phyloP scores from a whole-genome alignment of 2,329 filamentous ascomycete genomes.

The Aspergillus pseudonomiae region DNA sequence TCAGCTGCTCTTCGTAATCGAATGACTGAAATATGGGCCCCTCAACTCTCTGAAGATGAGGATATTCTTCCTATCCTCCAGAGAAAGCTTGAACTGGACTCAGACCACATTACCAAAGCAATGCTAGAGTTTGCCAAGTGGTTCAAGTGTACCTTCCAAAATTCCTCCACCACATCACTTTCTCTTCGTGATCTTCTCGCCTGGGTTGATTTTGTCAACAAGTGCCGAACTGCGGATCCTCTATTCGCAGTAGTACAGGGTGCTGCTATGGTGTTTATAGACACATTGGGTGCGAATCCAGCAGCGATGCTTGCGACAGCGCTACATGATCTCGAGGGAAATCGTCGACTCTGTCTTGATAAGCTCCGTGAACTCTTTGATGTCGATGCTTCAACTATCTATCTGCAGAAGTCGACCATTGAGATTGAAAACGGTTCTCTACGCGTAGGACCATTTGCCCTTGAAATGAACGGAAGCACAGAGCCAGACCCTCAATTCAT shows the following conservation, averaged over 20 bases:
- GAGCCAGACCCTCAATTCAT: slow-evolving; percentile 67
- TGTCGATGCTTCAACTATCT: slow-evolving; percentile 65
- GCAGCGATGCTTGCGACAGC: slow-evolving; percentile 80
- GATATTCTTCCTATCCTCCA: slow-evolving; percentile 87
- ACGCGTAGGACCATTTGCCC: slow-evolving; percentile 73
- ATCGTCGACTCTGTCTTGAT: slow-evolving; percentile 72
- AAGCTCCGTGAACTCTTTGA: slow-evolving; percentile 70
- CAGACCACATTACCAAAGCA: slow-evolving; percentile 62
- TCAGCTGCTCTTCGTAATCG: slow-evolving; percentile 93
- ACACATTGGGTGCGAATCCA: slow-evolving; percentile 92
- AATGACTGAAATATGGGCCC: slow-evolving; percentile 99
- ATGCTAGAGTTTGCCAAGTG: slow-evolving; percentile 90
- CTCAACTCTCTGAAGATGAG: slow-evolving; percentile 77
- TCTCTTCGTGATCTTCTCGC: slow-evolving; percentile 90
- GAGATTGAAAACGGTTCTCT: slow-evolving; percentile 57
- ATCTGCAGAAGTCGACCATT: slow-evolving; percentile 66
- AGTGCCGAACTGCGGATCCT: slow-evolving; percentile 53
- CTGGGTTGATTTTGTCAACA: slow-evolving; percentile 92
- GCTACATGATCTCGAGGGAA: slow-evolving; percentile 67
- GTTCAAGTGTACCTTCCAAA: slow-evolving; percentile 82
- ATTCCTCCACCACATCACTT: slow-evolving; percentile 73
- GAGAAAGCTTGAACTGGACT: slow-evolving; percentile 66
- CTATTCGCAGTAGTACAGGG: slow-evolving; percentile 71
- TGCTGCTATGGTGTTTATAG: slow-evolving; percentile 92
- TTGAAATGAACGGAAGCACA: slow-evolving; percentile 57